phyloP scores from a whole-genome alignment of 495 filamentous ascomycete species.

The Aspergillus taichungensis region DNA sequence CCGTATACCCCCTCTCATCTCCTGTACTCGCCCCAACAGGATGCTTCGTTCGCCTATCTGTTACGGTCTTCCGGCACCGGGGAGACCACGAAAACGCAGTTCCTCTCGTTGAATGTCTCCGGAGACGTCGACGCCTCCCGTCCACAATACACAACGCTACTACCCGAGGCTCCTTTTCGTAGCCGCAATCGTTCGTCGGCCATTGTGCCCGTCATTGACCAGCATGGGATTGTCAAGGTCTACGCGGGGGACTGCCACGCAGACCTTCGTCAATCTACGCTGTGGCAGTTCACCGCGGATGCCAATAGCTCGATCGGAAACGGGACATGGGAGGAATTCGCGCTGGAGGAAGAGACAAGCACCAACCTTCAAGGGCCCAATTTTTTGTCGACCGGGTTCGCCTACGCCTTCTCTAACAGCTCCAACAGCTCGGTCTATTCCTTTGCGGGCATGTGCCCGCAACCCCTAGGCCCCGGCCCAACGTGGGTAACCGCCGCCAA shows the following conservation, averaged over 20 bases:
- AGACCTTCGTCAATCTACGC: conserved; percentile 24
- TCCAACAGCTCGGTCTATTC: conserved; percentile 49
- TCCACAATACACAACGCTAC: conserved; percentile 47
- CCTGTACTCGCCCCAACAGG: conserved; percentile 44
- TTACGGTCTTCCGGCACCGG: conserved; percentile 42
- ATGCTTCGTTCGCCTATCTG: conserved; percentile 48
- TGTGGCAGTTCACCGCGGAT: conserved; percentile 49
- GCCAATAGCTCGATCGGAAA: conserved; percentile 31
- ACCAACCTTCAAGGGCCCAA: conserved; percentile 43
- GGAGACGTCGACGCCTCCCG: conserved; percentile 41
- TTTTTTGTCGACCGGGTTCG: conserved; percentile 56
- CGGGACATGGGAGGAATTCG: conserved; percentile 45
- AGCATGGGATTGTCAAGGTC: conserved; percentile 57
- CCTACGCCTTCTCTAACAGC: conserved; percentile 54
- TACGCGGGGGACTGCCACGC: conserved; percentile 59
- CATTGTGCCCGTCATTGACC: conserved; percentile 56
- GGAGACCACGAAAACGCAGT: conserved; percentile 28
- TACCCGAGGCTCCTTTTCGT: conserved; percentile 59
- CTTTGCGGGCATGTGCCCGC: conserved; percentile 87
- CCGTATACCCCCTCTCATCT: conserved; percentile 72
- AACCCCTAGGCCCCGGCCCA: conserved; percentile 25
- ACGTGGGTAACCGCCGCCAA: conserved; percentile 54
- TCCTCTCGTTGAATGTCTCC: conserved; percentile 59
- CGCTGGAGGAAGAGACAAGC: conserved; percentile 20
- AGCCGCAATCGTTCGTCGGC: conserved; percentile 30